Evolutionary conservation across 768 basidiomycete species (phyloP).

Genomic region (Boletus subcaerulescens): DNA sequence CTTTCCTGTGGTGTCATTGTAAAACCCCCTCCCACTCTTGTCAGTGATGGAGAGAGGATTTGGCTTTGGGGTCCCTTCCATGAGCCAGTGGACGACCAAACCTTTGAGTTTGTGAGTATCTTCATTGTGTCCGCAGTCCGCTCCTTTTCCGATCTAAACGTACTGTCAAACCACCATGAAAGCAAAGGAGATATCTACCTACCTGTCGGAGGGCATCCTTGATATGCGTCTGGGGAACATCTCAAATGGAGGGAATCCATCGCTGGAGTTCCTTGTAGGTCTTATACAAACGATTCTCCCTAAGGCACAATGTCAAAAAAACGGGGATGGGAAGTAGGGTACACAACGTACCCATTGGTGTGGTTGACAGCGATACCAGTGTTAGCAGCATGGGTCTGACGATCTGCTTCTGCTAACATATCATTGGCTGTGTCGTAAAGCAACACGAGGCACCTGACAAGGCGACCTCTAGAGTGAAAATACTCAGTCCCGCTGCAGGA

Average conservation of each 20-base stretch:
- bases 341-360: not conserved
- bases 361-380: not conserved
- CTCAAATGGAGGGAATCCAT: not conserved
- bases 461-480: not conserved
- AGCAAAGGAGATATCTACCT: not conserved
- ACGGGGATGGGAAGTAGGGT: no score
- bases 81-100: not conserved
- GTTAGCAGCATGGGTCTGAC: not conserved
- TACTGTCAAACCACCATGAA: not conserved
- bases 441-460: not conserved
- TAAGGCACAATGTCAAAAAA: not conserved
- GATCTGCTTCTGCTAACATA: not conserved
- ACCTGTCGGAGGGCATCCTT: not conserved
- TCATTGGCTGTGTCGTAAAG: not conserved
- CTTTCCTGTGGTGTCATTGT: not conserved
- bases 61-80: not conserved
- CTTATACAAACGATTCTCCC: not conserved
- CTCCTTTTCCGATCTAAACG: not conserved
- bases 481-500: not conserved
- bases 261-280: not conserved
- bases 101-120: slow-evolving; percentile 1
- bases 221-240: not conserved
- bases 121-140: not conserved
- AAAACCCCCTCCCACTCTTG: no score
- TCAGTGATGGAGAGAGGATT: not conserved